Evolutionary conservation across 2,329 filamentous ascomycete species (phyloP).

Genomic region (Neophaeococcomyces aloes): DNA sequence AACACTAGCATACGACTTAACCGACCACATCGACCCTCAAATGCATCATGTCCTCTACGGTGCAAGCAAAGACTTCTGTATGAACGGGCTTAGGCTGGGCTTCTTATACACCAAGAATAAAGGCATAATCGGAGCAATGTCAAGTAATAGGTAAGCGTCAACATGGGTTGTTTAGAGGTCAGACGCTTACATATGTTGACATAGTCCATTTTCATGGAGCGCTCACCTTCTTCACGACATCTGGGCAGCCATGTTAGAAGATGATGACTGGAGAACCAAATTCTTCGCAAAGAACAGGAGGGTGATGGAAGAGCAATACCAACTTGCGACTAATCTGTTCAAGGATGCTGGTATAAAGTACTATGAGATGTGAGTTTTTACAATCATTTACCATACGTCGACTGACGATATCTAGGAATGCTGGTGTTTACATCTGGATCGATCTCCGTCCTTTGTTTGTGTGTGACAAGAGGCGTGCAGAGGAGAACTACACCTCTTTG

Average conservation of each 20-base stretch:
- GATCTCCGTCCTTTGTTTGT: slow-evolving; percentile 13
- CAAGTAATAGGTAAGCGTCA: slow-evolving; percentile 41
- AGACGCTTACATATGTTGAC: slow-evolving; percentile 29
- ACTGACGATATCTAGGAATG: slow-evolving; percentile 9
- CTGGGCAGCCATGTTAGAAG: slow-evolving; percentile 15
- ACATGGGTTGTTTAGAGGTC: slow-evolving; percentile 29
- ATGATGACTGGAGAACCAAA: slow-evolving; percentile 10
- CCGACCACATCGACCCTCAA: slow-evolving; percentile 36
- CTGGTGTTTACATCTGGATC: slow-evolving; percentile 16
- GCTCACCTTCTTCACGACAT: slow-evolving; percentile 35
- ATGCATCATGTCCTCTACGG: slow-evolving; percentile 16
- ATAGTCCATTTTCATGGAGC: slow-evolving; percentile 38
- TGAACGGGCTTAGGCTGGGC: slow-evolving; percentile 22
- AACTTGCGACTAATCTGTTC: slow-evolving; percentile 11
- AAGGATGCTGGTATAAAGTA: slow-evolving; percentile 11
- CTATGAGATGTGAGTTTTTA: not conserved
- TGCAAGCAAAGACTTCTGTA: slow-evolving; percentile 18
- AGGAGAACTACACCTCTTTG: slow-evolving; percentile 13
- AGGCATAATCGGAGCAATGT: slow-evolving; percentile 47
- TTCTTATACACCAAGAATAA: slow-evolving; percentile 36
- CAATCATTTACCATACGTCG: too few species aligned
- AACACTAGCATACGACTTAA: slow-evolving; percentile 35
- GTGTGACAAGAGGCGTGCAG: slow-evolving; percentile 11
- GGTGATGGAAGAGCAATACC: slow-evolving; percentile 15
- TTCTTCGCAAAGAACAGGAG: slow-evolving; percentile 14